phyloP scores from a whole-genome alignment of 1,139 yeast genomes.

The Lodderomyces jiufengensis region DNA sequence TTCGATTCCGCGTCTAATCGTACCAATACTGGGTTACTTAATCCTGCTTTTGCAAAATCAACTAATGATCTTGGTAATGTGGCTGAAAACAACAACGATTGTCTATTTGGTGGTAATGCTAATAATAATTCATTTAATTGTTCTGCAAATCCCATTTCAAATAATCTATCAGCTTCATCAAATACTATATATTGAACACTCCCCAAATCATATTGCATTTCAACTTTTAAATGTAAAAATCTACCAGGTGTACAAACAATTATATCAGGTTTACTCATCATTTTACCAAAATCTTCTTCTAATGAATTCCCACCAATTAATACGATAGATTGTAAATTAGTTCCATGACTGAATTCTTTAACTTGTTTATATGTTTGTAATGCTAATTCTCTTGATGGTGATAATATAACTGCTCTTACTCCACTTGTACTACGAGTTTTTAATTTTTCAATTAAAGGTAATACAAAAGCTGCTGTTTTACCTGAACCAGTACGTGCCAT shows the following conservation, averaged over 20 bases:
- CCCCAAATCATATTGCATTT: conserved; percentile 83
- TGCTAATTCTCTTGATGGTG: conserved; percentile 89
- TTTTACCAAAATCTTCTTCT: conserved; percentile 90
- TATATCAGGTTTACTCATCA: conserved; percentile 94
- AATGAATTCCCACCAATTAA: conserved; percentile 96
- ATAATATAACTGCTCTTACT: conserved; percentile 78
- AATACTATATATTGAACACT: conserved; percentile 87
- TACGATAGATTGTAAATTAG: conserved; percentile 75
- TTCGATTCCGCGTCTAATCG: conserved; percentile 90
- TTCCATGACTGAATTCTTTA: conserved; percentile 80
- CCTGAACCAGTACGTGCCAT: conserved; percentile 99
- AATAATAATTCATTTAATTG: conserved; percentile 88
- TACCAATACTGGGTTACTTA: conserved; percentile 85
- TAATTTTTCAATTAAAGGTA: conserved; percentile 80
- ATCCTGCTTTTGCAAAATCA: conserved; percentile 96
- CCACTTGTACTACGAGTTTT: conserved; percentile 77
- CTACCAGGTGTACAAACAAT: conserved; percentile 98
- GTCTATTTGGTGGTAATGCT: conserved; percentile 76
- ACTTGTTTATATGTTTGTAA: conserved; percentile 86
- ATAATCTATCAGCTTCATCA: conserved; percentile 97
- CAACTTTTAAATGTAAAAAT: conserved; percentile 90
- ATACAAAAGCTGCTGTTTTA: conserved; percentile 95
- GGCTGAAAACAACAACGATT: conserved; percentile 88
- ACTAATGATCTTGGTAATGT: conserved; percentile 90
- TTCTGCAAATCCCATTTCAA: conserved; percentile 96